Conservation (phyloP, 1,139 yeast species). For the Yamadazyma kanchanaburiensis region DNA sequence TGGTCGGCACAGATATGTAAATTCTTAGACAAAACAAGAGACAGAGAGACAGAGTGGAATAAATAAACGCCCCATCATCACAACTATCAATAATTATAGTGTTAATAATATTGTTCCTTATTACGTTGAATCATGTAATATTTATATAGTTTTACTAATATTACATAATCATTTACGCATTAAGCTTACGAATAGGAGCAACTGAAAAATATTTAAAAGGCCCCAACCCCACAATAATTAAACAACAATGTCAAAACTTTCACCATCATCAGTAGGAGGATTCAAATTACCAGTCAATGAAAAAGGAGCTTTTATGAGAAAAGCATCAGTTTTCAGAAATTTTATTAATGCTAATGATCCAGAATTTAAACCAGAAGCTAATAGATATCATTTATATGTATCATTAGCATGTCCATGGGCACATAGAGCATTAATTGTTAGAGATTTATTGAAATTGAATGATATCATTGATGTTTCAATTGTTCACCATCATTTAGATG, state of each 20-base stretch:
- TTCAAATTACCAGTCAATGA: slow-evolving; percentile 18
- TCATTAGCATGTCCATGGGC: slow-evolving; percentile 97
- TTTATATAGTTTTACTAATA: slow-evolving; percentile 1
- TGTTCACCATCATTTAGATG: slow-evolving; percentile 87
- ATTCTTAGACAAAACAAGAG: too few species aligned
- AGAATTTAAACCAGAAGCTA: slow-evolving; percentile 67
- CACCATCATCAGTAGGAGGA: slow-evolving; percentile 8
- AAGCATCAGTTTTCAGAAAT: slow-evolving; percentile 50
- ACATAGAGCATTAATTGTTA: slow-evolving; percentile 73
- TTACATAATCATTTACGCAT: background rate
- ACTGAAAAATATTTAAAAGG: background rate
- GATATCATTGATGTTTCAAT: slow-evolving; percentile 63
- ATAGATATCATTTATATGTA: slow-evolving; percentile 84
- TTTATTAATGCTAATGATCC: slow-evolving; percentile 57
- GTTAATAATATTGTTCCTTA: too few species aligned
- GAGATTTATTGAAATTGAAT: slow-evolving; percentile 76
- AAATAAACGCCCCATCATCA: too few species aligned
- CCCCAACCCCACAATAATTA: background rate
- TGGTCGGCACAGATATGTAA: too few species aligned
- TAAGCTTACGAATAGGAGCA: background rate
- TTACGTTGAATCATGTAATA: too few species aligned
- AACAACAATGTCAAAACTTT: slow-evolving; percentile 6
- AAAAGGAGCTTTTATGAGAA: slow-evolving; percentile 54
- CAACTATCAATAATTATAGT: too few species aligned
- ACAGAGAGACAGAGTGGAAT: too few species aligned